Conservation (phyloP, 441 rosid species). For the Aleurites moluccanus region DNA sequence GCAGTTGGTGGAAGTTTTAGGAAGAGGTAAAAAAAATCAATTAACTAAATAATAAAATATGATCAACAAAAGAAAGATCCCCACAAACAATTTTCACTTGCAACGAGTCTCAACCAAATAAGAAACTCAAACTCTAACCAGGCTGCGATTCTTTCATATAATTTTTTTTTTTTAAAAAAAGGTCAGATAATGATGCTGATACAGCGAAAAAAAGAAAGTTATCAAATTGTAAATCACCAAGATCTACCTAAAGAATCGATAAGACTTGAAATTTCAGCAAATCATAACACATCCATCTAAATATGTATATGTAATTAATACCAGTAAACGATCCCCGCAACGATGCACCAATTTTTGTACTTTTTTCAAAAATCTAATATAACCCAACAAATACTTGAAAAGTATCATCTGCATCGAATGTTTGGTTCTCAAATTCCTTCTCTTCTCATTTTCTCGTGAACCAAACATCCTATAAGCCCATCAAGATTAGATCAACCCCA, state of each 20-base stretch:
- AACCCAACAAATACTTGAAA: not conserved
- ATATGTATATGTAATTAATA: not conserved
- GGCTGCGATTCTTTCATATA: not conserved
- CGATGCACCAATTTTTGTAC: not conserved
- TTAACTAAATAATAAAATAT: not conserved
- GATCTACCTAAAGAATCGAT: constrained; percentile 1
- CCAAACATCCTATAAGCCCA: constrained; percentile 4
- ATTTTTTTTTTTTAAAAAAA: too few species aligned
- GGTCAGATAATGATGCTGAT: not conserved
- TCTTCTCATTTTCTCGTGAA: constrained; percentile 1
- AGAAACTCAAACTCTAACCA: not conserved
- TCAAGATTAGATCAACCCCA: constrained; percentile 25
- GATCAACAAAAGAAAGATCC: not conserved
- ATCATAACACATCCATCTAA: not conserved
- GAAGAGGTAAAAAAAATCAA: not conserved
- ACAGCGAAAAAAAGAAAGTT: not conserved
- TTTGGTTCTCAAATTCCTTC: not conserved
- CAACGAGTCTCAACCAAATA: not conserved
- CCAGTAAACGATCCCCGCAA: not conserved
- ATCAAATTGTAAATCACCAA: not conserved
- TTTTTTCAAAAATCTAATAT: not conserved
- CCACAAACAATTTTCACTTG: not conserved
- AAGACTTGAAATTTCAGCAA: not conserved
- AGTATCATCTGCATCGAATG: not conserved
- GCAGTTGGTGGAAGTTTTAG: not conserved